phyloP scores from a whole-genome alignment of 306 rosid genomes.

The Begonia loranthoides region DNA sequence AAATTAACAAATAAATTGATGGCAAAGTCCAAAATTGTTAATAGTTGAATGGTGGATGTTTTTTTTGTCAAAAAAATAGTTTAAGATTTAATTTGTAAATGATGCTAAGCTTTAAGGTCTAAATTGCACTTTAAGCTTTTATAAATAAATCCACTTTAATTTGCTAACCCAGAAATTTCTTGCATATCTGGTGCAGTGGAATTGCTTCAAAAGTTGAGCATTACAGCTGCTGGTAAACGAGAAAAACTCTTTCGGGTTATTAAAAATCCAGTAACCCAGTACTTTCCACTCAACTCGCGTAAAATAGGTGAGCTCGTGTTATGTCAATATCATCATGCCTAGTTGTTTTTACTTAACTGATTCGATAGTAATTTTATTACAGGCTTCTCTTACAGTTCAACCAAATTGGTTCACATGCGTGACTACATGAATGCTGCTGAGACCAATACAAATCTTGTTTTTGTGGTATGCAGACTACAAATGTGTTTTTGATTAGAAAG shows the following conservation, averaged over 20 bases:
- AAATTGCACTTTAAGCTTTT: background rate
- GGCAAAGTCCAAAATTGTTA: no score
- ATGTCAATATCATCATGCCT: constrained; percentile 1
- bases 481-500: background rate
- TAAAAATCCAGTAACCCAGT: constrained; percentile 73
- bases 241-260: constrained; percentile 62
- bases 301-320: constrained; percentile 42
- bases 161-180: background rate
- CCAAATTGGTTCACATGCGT: constrained; percentile 42
- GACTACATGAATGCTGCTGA: constrained; percentile 26
- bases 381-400: constrained; percentile 64
- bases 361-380: constrained; percentile 3
- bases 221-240: constrained; percentile 65
- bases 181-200: constrained; percentile 40
- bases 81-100: no score
- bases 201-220: constrained; percentile 71
- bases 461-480: constrained; percentile 50
- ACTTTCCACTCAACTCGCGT: constrained; percentile 54
- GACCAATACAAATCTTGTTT: constrained; percentile 37
- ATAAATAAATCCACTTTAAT: background rate
- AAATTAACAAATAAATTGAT: background rate
- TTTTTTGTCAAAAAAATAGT: no score
- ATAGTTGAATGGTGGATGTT: no score
- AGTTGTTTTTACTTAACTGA: background rate
- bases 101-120: no score